Base-by-base conservation (phyloP, 495 filamentous ascomycete species). In the Tetracladium marchalianum region DNA sequence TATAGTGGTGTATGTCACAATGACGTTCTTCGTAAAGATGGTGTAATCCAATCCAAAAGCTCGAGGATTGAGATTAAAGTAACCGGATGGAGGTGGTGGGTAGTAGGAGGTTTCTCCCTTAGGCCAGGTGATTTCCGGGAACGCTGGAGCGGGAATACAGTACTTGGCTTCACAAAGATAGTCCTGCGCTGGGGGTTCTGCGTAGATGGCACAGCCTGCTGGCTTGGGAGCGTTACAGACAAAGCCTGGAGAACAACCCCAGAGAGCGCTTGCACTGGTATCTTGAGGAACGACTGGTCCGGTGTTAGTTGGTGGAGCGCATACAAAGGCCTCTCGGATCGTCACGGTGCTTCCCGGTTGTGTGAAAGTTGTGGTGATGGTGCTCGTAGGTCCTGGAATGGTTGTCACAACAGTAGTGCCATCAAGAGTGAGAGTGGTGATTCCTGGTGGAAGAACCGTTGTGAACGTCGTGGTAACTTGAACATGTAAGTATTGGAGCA, bases 21-120 rank as follows among this genome's bases (percentile, higher is more conserved):
- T 33, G 17, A 58, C 31, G 35, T 53, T 45, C 0, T 45, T 33
- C 11, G 57, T 41, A 51, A 85, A 85, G 32, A 87, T 81, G 31
- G 66, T 69, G 47, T 78, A 73, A 39, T 68, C 72, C 19, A 87
- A 54, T 7, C 79, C 80, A 53, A 87, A 87, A 12, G 64, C 66
- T 1, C 57, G 51, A 5, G 82, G 82, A 15, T 76, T 62, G n/a
- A 85, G 68, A 36, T 84, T 75, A 63, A 77, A 85, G 54, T 82
- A 84, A 4, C 68, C 71, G 3, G 66, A 52, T 10, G 67, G 69
- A 15, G 43, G 43, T 13, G 74, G 62, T 12, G 75, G 72, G 62
- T 71, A 78, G 61, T 71, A 78, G 37, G 61, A 50, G 4, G 75
- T 69, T 37, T 63, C 33, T 36, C 70, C 64, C 2, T 53, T 51